Base-by-base conservation (phyloP, 441 rosid genomes). In the Pelargonium myrrhifolium region DNA sequence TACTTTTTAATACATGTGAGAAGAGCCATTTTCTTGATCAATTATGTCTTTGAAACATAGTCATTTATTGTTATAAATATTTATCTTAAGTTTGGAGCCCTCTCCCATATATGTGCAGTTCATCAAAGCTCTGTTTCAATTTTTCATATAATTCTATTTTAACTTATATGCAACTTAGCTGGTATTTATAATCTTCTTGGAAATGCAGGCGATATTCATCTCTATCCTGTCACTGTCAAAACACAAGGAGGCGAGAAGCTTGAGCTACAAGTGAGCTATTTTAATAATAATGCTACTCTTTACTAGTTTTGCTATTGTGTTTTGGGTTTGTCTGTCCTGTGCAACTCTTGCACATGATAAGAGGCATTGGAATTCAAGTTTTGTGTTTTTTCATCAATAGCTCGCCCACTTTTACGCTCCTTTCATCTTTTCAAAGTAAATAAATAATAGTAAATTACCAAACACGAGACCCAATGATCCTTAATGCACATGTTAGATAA, bases 171-270 rank as follows among this genome's bases (percentile, higher is more conserved):
- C 12, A 58, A 70, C 53, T 17, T 62, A 21, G 49, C 15, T 64
- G 64, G 31, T 59, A 60, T 47, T 60, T 67, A 43, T 64, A 9
- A 56, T 12, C 6, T 11, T 56, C 49, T 61, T 80, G 39, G 35
- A 12, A 24, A 22, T 77, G 76, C 84, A 90, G 98, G 98, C 65
- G 99, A 90, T 61, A 87, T 88, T 72, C 89, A 85, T 72, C 98
- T 95, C 40, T 95, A 84, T 78, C 91, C 96, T 12, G 86, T 95
- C 45, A 75, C 96, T 20, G 99, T 95, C 51, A 95, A 87, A 80
- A 83, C 97, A 15, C 97, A 86, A 67, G 87, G 83, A 63, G 89
- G 92, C 6, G 97, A 84, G 73, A 89, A 89, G 86, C 89, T 95
- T 76, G 98, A 95, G 84, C 78, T 95, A 35, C 98, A 92, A 49